phyloP scores from a whole-genome alignment of 768 basidiomycete genomes.

The Tubosaeta sp. region DNA sequence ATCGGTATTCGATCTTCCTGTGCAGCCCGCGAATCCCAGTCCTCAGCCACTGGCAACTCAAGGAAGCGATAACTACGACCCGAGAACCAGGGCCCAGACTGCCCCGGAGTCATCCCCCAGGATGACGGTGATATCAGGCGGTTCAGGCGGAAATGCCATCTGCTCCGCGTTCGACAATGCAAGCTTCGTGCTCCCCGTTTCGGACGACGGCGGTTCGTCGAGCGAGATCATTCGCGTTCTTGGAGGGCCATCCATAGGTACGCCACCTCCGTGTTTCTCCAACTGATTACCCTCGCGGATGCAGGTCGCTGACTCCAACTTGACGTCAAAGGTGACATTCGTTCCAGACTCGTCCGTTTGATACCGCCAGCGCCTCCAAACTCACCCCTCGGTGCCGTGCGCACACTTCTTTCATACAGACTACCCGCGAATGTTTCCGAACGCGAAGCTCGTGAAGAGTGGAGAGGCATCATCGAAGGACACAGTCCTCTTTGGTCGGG shows the following conservation, averaged over 20 bases:
- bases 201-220: constrained; percentile 93
- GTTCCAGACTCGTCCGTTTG: constrained; percentile 83
- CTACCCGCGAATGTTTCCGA: constrained; percentile 67
- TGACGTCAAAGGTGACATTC: constrained; percentile 64
- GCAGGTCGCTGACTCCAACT: constrained; percentile 3
- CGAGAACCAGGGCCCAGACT: constrained; percentile 1
- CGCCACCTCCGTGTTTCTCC: constrained; percentile 11
- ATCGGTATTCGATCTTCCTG: constrained; percentile 71
- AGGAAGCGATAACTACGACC: constrained; percentile 1
- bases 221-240: constrained; percentile 92
- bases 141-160: constrained; percentile 92
- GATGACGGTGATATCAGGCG: constrained; percentile 81
- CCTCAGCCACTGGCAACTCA: constrained; percentile 19
- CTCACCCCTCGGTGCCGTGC: constrained; percentile 71
- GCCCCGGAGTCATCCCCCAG: constrained; percentile 30
- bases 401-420: constrained; percentile 73
- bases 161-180: constrained; percentile 77
- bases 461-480: constrained; percentile 91
- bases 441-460: constrained; percentile 78
- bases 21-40: constrained; percentile 30
- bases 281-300: constrained; percentile 8
- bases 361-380: constrained; percentile 62
- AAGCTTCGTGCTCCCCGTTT: constrained; percentile 86
- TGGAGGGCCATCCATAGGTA: constrained; percentile 82
- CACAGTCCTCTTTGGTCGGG: constrained; percentile 75